These are phyloP conservation scores for Boletus edulis DNA, from an alignment of 768 basidiomycete species.

Conservation along the genomic window DNA sequence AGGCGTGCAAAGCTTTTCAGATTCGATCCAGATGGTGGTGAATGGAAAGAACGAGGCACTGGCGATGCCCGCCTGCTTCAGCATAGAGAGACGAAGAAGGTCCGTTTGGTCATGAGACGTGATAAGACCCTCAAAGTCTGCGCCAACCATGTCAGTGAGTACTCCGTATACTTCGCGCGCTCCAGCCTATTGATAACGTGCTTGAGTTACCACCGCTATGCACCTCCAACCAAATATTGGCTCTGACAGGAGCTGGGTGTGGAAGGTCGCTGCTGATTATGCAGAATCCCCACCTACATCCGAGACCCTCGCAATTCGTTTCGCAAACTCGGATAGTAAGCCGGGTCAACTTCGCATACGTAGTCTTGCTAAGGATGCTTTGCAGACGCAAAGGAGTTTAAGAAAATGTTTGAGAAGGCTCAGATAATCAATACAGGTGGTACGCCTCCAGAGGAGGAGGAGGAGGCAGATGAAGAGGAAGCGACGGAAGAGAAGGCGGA, in stretches of 20 bases:
- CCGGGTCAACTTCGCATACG: conserved; percentile 5
- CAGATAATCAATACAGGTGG: conserved; percentile 59
- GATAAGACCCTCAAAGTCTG: conserved; percentile 99
- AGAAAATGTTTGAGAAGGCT: conserved; percentile 82
- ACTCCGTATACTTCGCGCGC: not conserved
- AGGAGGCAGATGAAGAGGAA: conserved; percentile 23
- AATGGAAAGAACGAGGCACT: conserved; percentile 99
- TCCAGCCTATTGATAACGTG: conserved; percentile 2
- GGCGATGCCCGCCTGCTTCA: conserved; percentile 91
- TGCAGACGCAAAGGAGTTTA: conserved; percentile 78
- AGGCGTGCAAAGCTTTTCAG: conserved; percentile 99
- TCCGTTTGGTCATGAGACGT: conserved; percentile 97
- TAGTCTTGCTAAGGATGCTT: conserved; percentile 34
- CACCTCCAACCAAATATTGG: conserved; percentile 95
- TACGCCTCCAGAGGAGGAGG: conserved; percentile 23
- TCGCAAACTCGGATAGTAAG: conserved; percentile 95
- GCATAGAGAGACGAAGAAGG: conserved; percentile 87
- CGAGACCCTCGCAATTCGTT: conserved; percentile 97
- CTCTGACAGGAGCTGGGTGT: conserved; percentile 99
- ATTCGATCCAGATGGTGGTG: conserved; percentile 70
- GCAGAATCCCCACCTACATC: conserved; percentile 86
- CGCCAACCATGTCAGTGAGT: conserved; percentile 91
- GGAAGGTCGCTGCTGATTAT: conserved; percentile 95
- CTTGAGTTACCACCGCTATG: conserved; percentile 84
- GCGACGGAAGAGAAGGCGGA: conserved; percentile 28